These are phyloP conservation scores for Septoria linicola DNA, from an alignment of 2,329 filamentous ascomycete species.

Conservation along the genomic window DNA sequence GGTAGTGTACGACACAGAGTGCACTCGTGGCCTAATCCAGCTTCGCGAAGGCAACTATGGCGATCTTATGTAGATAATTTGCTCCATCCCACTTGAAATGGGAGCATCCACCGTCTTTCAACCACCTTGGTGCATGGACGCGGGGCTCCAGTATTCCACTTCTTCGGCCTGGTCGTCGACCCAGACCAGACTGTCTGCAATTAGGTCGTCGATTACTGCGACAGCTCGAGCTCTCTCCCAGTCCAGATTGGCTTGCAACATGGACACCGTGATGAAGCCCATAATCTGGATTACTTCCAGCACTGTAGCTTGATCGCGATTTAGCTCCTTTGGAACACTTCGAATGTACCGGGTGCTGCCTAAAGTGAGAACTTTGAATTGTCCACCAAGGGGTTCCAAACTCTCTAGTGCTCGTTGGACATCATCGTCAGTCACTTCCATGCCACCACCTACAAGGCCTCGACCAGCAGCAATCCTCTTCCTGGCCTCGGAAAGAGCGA, in stretches of 20 bases:
- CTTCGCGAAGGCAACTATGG: too few species aligned
- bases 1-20: too few species aligned
- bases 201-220: constrained; percentile 85
- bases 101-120: too few species aligned
- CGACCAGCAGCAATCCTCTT: constrained; percentile 71
- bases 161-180: constrained; percentile 82
- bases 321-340: constrained; percentile 91
- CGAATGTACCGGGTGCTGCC: constrained; percentile 85
- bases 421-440: constrained; percentile 86
- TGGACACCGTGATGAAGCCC: constrained; percentile 63
- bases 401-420: constrained; percentile 85
- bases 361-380: constrained; percentile 80
- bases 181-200: constrained; percentile 90
- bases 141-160: constrained; percentile 91
- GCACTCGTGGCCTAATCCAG: too few species aligned
- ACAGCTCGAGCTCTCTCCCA: constrained; percentile 85
- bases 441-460: constrained; percentile 72
- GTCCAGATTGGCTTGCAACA: constrained; percentile 5
- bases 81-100: too few species aligned
- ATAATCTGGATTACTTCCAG: constrained; percentile 87
- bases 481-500: constrained; percentile 77
- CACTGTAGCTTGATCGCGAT: constrained; percentile 88
- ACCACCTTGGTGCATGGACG: constrained; percentile 57
- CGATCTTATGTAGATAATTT: too few species aligned
- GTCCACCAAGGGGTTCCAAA: constrained; percentile 80